phyloP scores from a whole-genome alignment of 352 stramenopile genomes.

The Pythium sukuiense region DNA sequence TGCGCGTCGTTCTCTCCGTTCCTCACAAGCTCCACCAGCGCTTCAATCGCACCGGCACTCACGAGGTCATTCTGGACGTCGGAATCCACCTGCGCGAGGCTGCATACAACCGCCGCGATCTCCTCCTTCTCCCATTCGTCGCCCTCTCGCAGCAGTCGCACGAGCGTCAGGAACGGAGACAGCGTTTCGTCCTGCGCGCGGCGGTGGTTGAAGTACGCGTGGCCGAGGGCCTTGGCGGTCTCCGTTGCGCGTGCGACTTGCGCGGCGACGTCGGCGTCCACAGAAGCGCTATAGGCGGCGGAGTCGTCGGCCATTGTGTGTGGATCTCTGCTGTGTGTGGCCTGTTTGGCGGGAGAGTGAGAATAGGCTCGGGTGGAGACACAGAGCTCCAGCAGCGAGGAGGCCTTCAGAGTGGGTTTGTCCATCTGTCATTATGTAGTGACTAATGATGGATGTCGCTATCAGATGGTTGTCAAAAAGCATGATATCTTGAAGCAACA shows the following conservation, averaged over 20 bases:
- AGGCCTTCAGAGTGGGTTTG: background rate
- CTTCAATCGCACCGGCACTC: background rate
- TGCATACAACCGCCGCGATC: background rate
- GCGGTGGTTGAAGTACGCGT: background rate
- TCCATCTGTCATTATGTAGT: background rate
- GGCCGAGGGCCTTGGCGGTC: background rate
- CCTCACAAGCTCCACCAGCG: background rate
- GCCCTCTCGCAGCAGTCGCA: background rate
- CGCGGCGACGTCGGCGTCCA: background rate
- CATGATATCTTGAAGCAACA: background rate
- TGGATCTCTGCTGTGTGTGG: background rate
- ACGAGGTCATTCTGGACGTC: background rate
- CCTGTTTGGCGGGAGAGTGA: background rate
- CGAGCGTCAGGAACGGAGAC: background rate
- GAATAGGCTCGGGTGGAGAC: background rate
- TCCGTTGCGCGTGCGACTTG: background rate
- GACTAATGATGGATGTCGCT: background rate
- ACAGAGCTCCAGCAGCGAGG: background rate
- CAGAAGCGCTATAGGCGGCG: background rate
- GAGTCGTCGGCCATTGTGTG: background rate
- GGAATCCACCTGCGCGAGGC: background rate
- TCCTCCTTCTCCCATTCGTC: slow-evolving; percentile 1
- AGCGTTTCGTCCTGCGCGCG: background rate
- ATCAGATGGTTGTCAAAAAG: background rate
- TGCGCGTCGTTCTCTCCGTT: background rate